phyloP scores from a whole-genome alignment of 768 basidiomycete genomes.

The Leucosporidium creatinivorum region DNA sequence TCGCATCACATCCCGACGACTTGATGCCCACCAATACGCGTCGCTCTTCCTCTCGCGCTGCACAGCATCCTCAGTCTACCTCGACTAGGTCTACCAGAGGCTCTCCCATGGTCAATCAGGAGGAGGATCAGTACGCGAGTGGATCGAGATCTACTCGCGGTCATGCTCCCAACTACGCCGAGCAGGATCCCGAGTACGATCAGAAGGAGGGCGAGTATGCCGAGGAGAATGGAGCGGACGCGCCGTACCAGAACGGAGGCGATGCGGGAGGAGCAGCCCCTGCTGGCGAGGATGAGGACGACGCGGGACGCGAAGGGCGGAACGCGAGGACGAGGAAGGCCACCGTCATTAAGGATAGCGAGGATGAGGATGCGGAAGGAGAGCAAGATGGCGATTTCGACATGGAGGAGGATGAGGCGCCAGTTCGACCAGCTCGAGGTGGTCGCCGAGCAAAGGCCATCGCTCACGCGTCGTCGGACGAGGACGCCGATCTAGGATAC shows the following conservation, averaged over 20 bases:
- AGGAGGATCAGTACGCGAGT: neutral
- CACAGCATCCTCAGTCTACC: neutral
- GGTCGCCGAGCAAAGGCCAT: neutral
- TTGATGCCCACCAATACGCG: neutral
- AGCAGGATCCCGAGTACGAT: neutral
- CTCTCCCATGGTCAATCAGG: neutral
- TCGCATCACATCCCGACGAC: too few species aligned
- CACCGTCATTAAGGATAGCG: neutral
- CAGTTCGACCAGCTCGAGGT: neutral
- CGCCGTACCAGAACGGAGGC: neutral
- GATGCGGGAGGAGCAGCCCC: neutral
- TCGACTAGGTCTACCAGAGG: neutral
- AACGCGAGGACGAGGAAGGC: neutral
- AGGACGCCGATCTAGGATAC: neutral
- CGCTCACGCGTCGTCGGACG: neutral
- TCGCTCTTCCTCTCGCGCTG: neutral
- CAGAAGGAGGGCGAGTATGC: neutral
- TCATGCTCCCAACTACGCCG: neutral
- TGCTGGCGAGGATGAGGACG: constrained; percentile 23
- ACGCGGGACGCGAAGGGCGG: neutral
- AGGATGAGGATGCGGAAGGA: neutral
- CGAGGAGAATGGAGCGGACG: neutral
- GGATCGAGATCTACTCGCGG: neutral
- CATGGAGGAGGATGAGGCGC: neutral
- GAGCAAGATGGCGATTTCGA: neutral